Percentiles rank a stretch among this genome's conserved stretches.
phyloP scores from a whole-genome alignment of 179 eudicot genomes.

The Silene vulgaris region DNA sequence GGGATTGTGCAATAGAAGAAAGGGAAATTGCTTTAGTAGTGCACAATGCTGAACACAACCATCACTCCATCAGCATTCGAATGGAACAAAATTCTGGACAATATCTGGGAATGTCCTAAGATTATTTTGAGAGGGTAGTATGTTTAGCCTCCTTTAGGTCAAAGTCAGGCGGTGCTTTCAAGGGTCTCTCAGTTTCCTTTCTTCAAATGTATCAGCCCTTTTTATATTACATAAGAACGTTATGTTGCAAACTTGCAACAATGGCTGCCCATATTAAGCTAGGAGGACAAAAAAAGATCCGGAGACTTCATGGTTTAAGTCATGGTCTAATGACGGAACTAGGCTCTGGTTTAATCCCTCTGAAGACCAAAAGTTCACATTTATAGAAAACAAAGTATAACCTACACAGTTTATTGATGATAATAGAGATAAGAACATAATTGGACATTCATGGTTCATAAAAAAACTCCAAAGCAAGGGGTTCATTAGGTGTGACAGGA shows the following conservation, averaged over 20 bases:
- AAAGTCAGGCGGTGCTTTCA: slow-evolving; percentile 4
- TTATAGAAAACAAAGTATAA: neutral
- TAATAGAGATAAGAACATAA: neutral
- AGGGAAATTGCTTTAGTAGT: neutral
- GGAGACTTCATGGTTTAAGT: neutral
- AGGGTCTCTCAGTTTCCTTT: neutral
- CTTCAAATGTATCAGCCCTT: neutral
- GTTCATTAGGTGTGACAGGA: neutral
- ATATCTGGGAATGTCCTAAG: neutral
- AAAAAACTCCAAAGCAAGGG: neutral
- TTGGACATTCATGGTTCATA: neutral
- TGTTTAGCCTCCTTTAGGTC: slow-evolving; percentile 1
- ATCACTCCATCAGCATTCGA: neutral
- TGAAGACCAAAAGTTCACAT: neutral
- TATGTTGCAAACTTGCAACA: neutral
- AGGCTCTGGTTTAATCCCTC: neutral
- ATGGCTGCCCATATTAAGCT: neutral
- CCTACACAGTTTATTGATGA: neutral
- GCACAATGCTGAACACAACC: neutral
- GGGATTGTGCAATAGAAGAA: neutral
- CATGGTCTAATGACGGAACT: neutral
- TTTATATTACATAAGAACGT: neutral
- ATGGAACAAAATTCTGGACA: neutral
- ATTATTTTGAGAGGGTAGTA: neutral
- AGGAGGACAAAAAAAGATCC: neutral